phyloP scores from a whole-genome alignment of 768 basidiomycete genomes.

The Lactarius hengduanensis region DNA sequence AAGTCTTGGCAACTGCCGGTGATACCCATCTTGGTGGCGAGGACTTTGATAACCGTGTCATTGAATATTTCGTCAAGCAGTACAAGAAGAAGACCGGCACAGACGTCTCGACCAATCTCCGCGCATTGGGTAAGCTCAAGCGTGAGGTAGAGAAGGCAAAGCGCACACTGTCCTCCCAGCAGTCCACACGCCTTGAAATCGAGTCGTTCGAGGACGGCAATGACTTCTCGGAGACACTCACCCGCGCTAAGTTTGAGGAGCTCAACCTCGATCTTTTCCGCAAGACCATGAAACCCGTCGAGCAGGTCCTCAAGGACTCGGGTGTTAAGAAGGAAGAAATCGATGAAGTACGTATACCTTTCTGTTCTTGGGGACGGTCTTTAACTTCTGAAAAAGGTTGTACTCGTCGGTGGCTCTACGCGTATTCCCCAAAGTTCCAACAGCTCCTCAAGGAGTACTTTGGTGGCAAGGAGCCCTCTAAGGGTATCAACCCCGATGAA shows the following conservation, averaged over 20 bases:
- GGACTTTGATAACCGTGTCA: constrained; percentile 49
- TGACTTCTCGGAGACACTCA: constrained; percentile 96
- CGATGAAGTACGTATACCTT: constrained; percentile 60
- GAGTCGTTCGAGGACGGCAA: constrained; percentile 95
- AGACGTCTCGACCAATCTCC: constrained; percentile 48
- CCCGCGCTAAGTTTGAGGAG: constrained; percentile 98
- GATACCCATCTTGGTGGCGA: constrained; percentile 66
- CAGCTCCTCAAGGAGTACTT: constrained; percentile 98
- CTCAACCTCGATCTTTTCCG: constrained; percentile 99
- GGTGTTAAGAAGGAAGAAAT: constrained; percentile 97
- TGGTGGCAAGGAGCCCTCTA: constrained; percentile 89
- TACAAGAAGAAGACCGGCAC: constrained; percentile 53
- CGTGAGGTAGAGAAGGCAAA: constrained; percentile 51
- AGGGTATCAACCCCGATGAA: constrained; percentile 99
- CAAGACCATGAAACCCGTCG: constrained; percentile 99
- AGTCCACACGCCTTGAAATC: constrained; percentile 89
- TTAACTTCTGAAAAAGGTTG: constrained; percentile 47
- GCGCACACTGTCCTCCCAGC: constrained; percentile 81
- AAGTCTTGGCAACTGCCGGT: constrained; percentile 59
- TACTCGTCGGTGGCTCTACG: constrained; percentile 95
- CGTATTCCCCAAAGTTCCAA: constrained; percentile 99
- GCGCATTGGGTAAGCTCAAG: constrained; percentile 58
- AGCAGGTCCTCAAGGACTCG: constrained; percentile 97
- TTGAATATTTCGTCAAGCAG: constrained; percentile 55
- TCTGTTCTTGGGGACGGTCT: background rate